Conservation (phyloP, 805 yeast species). For the Candida dajiaensis region DNA sequence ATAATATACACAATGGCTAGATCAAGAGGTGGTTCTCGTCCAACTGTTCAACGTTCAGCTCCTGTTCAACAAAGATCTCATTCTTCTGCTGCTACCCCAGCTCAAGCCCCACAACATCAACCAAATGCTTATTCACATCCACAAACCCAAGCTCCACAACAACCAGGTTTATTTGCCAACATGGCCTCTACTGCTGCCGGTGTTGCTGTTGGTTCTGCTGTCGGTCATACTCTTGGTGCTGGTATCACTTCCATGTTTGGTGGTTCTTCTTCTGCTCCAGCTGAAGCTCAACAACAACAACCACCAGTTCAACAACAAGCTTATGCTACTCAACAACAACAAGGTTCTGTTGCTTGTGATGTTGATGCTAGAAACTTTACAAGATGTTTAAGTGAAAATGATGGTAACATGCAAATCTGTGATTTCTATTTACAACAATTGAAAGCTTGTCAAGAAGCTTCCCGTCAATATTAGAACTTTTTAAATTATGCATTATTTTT, state of each 20-base stretch:
- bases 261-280: constrained; percentile 59
- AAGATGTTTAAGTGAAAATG: constrained; percentile 88
- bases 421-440: constrained; percentile 96
- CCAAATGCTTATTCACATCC: constrained; percentile 46
- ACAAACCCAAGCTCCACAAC: constrained; percentile 48
- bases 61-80: constrained; percentile 41
- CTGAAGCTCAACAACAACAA: constrained; percentile 39
- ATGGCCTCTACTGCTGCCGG: constrained; percentile 99
- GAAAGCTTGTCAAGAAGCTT: constrained; percentile 95
- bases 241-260: constrained; percentile 88
- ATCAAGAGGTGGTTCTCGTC: constrained; percentile 41
- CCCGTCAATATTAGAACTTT: constrained; percentile 59
- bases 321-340: constrained; percentile 33
- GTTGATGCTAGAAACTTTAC: constrained; percentile 93
- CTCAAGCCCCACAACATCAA: constrained; percentile 40
- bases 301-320: constrained; percentile 30
- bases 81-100: constrained; percentile 65
- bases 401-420: constrained; percentile 95
- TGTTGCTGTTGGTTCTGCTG: constrained; percentile 97
- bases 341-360: constrained; percentile 59
- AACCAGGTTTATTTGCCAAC: constrained; percentile 90
- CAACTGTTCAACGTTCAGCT: constrained; percentile 35
- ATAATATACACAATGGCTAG: constrained; percentile 33
- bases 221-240: constrained; percentile 95
- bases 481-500: neutral